Evolutionary conservation across 768 basidiomycete genomes (phyloP), one percentile per base, ranked within the genome.

Genomic region (Trametes punicea): DNA sequence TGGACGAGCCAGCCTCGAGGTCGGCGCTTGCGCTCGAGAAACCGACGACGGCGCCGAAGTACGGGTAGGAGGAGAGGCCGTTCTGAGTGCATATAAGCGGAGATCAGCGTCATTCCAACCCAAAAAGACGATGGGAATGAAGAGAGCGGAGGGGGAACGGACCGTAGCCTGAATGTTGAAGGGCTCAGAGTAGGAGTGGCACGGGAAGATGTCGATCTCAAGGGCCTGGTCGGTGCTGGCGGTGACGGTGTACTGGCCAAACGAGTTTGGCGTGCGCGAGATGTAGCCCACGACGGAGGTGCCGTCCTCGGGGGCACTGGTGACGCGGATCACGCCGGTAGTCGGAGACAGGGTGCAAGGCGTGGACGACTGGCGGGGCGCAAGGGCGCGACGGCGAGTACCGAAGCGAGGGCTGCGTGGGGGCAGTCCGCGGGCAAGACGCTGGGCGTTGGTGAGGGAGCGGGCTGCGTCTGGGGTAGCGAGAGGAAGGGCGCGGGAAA

Each of bases 201-300:
- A 44, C 3, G 23, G 21, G 51, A 55, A 51, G 45, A 60, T 26
- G 7, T 42, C 41, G 46, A 66, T 59, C 4, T 18, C 34, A 8
- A 66, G 51, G 3, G 65, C 65, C n/a, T 60, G 30, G 13, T 21
- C 27, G 6, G 50, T 21, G 38, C 53, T 51, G n/a, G 58, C 51
- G 2, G 65, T 66, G 55, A 61, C 50, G 2, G 40, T 47, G 41
- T 60, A 66, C 57, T 66, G 61, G 16, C 65, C 65, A 38, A 56
- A 66, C 27, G 31, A 31, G 59, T 66, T 66, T 6, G 52, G 38
- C 6, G 27, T 25, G 23, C 27, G 23, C 33, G 46, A 31, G 26
- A 65, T 38, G 46, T 54, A 61, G 27, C 61, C 57, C 23, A 45
- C 20, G 20, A 40, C 27, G 16, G 30, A 6, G 27, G 25, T 34